Evolutionary conservation across 139 green algal genomes (phyloP), one percentile per base, ranked within the genome.

Genomic region (Picochlorum costavermella): DNA sequence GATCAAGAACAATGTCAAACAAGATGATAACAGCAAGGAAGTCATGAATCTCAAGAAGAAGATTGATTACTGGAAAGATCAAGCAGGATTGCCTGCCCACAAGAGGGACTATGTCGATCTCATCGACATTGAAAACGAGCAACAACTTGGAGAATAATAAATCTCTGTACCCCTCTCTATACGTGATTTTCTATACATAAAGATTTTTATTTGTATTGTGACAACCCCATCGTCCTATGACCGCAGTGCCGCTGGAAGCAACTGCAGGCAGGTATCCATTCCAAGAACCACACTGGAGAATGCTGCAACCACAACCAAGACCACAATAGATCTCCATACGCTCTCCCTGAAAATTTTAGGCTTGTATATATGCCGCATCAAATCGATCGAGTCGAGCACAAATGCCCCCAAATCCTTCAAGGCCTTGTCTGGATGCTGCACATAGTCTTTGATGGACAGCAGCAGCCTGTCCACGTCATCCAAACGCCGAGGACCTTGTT

Each of bases 51-150:
- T 98, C 56, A 81, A 83, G 67, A 84, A 88, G 75, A 62, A 83
- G 73, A 64, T 98, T n/a, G 86, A 94, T 20, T 82, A 88, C 68
- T 66, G 90, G 92, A 96, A 96, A 79, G 84, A 95, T 78, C 84
- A 94, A 75, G 92, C 91, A 2, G 90, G 89, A 5, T 69, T 95
- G 63, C 68, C 81, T 1, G 73, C 80, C 0, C 79, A 90, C 31
- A 71, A 80, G 64, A 78, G 84, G 30, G 71, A 77, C 26, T 79
- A 71, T 55, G 67, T 75, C 10, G 73, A 79, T 60, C 37, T 79
- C 63, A 65, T 65, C 14, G 72, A 75, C 28, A 71, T 72, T n/a
- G 20, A 45, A 17, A 36, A 72, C 20, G 26, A 50, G 37, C 8
- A 56, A n/a, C 33, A 65, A 31, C 70, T 50, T 61, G 64, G 64